phyloP scores from a whole-genome alignment of 192 early-diverging fungal genomes.

The Mortierella claussenii region DNA sequence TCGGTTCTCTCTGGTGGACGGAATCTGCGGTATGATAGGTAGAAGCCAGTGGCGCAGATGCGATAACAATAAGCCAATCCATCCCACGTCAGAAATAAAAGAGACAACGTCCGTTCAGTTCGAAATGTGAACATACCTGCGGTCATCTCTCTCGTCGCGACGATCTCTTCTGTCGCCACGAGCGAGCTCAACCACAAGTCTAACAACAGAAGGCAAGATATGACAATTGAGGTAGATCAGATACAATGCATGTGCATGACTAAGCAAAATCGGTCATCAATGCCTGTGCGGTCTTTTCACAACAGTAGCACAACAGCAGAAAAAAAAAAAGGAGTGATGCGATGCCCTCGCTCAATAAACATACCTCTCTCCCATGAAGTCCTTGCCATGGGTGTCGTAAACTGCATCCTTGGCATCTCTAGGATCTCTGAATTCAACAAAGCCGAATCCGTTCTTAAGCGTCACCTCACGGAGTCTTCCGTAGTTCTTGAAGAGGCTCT shows the following conservation, averaged over 20 bases:
- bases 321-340: slow-evolving; percentile 6
- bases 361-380: slow-evolving; percentile 89
- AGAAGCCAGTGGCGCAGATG: no score
- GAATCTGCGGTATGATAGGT: no score
- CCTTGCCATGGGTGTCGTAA: slow-evolving; percentile 81
- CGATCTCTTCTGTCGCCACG: slow-evolving; percentile 69
- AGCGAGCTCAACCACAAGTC: slow-evolving; percentile 87
- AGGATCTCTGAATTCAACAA: slow-evolving; percentile 91
- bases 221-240: no score
- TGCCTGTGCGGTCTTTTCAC: no score
- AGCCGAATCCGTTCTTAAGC: slow-evolving; percentile 88
- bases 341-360: no score
- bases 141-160: slow-evolving; percentile 61
- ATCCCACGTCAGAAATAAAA: no score
- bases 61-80: no score
- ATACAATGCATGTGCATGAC: not conserved
- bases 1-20: slow-evolving; percentile 65
- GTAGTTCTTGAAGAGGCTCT: slow-evolving; percentile 82
- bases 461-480: slow-evolving; percentile 87
- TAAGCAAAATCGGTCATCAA: not conserved
- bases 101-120: not conserved
- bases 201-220: no score
- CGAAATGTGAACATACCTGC: slow-evolving; percentile 50
- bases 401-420: slow-evolving; percentile 93
- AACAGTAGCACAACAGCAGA: not conserved